Percentiles rank a stretch among this genome's conserved stretches.
Conservation (phyloP, 352 stramenopile genomes). For the Pythium phragmitis region DNA sequence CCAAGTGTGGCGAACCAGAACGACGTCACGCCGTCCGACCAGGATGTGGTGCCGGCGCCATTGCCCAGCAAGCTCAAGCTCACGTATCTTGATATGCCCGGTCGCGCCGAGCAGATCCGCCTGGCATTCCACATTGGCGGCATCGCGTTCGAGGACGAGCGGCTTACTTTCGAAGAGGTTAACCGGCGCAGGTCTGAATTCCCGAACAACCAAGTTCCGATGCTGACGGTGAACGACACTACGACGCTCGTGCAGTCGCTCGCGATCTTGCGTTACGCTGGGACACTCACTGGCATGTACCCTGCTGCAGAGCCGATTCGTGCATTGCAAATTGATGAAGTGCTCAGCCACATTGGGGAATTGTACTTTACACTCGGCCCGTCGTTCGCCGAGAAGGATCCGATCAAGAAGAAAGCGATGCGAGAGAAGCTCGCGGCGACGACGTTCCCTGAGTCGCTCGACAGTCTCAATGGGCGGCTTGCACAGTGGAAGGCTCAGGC, state of each 20-base stretch:
- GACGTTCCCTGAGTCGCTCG: constrained; percentile 40
- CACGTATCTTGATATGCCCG: constrained; percentile 35
- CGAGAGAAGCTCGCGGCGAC: constrained; percentile 30
- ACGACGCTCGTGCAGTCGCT: constrained; percentile 17
- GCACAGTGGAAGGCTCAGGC: constrained; percentile 2
- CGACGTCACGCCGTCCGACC: not conserved
- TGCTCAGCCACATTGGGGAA: constrained; percentile 29
- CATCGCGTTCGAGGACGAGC: constrained; percentile 37
- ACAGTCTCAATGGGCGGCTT: constrained; percentile 39
- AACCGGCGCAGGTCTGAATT: constrained; percentile 21
- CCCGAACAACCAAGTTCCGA: constrained; percentile 32
- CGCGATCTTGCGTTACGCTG: constrained; percentile 58
- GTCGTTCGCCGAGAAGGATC: constrained; percentile 36
- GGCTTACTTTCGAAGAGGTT: constrained; percentile 26
- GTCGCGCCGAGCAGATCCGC: constrained; percentile 27
- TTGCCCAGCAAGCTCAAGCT: constrained; percentile 20
- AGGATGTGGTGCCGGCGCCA: not conserved
- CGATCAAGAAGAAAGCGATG: constrained; percentile 22
- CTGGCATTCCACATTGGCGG: constrained; percentile 27
- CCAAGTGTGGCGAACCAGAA: constrained; percentile 1
- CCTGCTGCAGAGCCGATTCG: constrained; percentile 25
- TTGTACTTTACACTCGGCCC: constrained; percentile 17
- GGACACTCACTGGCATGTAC: constrained; percentile 36
- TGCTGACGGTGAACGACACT: constrained; percentile 25
- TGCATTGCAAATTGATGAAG: constrained; percentile 28